Percentiles rank a stretch among this genome's conserved stretches.
Evolutionary conservation across 2,329 filamentous ascomycete genomes (phyloP).

Genomic region (Paracamarosporium sp.): DNA sequence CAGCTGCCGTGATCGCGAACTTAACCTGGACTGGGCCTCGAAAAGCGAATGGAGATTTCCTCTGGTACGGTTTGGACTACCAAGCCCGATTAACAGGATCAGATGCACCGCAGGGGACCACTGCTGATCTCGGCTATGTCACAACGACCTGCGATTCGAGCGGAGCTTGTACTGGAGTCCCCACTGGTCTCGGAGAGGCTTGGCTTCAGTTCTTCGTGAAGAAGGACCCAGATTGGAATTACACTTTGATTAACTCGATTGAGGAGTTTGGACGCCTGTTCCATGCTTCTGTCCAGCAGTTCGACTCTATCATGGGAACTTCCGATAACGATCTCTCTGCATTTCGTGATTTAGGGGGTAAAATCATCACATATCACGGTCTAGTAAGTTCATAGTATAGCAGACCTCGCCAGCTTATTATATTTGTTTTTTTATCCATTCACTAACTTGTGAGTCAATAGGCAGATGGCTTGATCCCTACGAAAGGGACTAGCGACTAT

Average conservation of each 20-base stretch:
- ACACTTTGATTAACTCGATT: too few relatives aligned
- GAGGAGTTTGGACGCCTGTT: too few relatives aligned
- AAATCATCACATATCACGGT: conserved; percentile 35
- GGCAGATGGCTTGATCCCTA: conserved; percentile 18
- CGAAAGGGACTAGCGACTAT: conserved; percentile 16
- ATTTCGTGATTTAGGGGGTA: conserved; percentile 24
- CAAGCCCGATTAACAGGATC: conserved; percentile 21
- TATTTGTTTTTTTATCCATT: too few relatives aligned
- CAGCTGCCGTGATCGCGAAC: conserved; percentile 21
- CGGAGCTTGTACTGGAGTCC: conserved; percentile 12
- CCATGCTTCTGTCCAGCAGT: conserved; percentile 16
- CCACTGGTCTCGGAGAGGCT: not conserved
- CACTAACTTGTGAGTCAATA: too few relatives aligned
- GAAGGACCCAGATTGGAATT: conserved; percentile 14
- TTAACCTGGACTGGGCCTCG: conserved; percentile 22
- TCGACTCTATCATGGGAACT: conserved; percentile 19
- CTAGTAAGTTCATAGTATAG: too few relatives aligned
- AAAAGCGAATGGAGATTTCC: conserved; percentile 17
- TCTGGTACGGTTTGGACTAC: conserved; percentile 21
- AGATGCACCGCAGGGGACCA: too few relatives aligned
- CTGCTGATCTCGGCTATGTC: too few relatives aligned
- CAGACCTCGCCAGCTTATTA: too few relatives aligned
- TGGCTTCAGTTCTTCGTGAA: conserved; percentile 18
- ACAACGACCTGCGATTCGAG: conserved; percentile 16
- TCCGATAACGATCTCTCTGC: conserved; percentile 24